Percentiles rank a stretch among this genome's conserved stretches.
Conservation (phyloP, 2,329 filamentous ascomycete species). For the Diplocarpon mali region DNA sequence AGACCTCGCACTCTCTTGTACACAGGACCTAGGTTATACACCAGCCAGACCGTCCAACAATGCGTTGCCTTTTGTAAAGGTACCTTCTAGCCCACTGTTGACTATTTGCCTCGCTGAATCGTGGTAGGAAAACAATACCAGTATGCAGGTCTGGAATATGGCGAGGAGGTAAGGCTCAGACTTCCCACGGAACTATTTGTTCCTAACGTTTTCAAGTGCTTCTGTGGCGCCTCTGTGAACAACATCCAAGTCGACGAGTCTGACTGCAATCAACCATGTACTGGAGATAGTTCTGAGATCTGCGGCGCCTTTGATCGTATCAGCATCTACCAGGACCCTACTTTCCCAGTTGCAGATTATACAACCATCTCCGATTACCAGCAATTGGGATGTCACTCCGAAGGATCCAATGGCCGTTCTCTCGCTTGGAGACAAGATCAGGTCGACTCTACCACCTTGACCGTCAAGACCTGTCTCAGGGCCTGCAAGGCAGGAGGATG, state of each 20-base stretch:
- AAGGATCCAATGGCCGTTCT: slow-evolving; percentile 24
- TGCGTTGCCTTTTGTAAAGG: slow-evolving; percentile 30
- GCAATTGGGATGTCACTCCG: slow-evolving; percentile 32
- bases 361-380: slow-evolving; percentile 24
- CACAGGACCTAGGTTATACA: slow-evolving; percentile 17
- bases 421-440: slow-evolving; percentile 26
- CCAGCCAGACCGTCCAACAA: slow-evolving; percentile 28
- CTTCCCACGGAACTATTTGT: slow-evolving; percentile 13
- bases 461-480: slow-evolving; percentile 28
- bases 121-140: slow-evolving; percentile 26
- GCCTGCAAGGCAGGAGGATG: slow-evolving; percentile 29
- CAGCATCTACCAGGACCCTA: slow-evolving; percentile 28
- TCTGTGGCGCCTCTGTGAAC: slow-evolving; percentile 28
- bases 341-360: slow-evolving; percentile 24
- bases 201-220: slow-evolving; percentile 23
- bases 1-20: slow-evolving; percentile 24
- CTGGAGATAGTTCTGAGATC: slow-evolving; percentile 16
- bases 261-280: slow-evolving; percentile 21
- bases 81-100: slow-evolving; percentile 1
- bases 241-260: slow-evolving; percentile 18
- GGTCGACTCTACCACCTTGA: slow-evolving; percentile 25
- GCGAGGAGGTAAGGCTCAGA: slow-evolving; percentile 1
- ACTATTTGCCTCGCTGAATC: slow-evolving; percentile 1
- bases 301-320: slow-evolving; percentile 22
- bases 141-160: slow-evolving; percentile 28